Conservation (phyloP, 2,329 filamentous ascomycete species). For the Alternaria arborescens region DNA sequence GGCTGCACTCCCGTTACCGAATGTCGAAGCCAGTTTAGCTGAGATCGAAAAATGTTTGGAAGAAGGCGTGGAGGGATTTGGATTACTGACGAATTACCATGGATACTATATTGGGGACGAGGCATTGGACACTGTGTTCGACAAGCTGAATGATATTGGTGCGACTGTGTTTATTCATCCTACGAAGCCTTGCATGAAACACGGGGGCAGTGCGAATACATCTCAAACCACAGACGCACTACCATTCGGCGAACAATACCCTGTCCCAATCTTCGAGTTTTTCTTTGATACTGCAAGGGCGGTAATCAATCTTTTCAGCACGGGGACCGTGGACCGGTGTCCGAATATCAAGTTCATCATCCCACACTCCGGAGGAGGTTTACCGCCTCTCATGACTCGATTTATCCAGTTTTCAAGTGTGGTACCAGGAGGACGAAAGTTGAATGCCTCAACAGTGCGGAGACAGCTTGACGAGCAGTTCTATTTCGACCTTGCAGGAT, state of each 20-base stretch:
- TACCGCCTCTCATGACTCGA: conserved; percentile 57
- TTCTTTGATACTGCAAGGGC: conserved; percentile 63
- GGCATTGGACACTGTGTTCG: conserved; percentile 58
- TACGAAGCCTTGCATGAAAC: conserved; percentile 57
- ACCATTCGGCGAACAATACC: conserved; percentile 51
- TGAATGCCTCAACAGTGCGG: conserved; percentile 39
- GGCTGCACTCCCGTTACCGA: conserved; percentile 62
- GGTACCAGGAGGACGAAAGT: conserved; percentile 46
- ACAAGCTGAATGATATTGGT: conserved; percentile 57
- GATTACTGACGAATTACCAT: conserved; percentile 62
- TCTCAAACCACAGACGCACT: conserved; percentile 39
- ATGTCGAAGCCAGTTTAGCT: conserved; percentile 56
- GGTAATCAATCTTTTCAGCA: conserved; percentile 59
- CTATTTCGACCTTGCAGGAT: conserved; percentile 63
- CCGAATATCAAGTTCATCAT: conserved; percentile 60
- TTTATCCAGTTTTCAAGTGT: conserved; percentile 53
- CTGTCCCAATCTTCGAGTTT: conserved; percentile 60
- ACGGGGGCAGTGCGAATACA: conserved; percentile 9
- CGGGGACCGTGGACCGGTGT: conserved; percentile 57
- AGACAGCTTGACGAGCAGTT: conserved; percentile 53
- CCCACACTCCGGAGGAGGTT: conserved; percentile 58
- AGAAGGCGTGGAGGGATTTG: conserved; percentile 61
- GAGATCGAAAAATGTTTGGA: conserved; percentile 58
- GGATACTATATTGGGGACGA: conserved; percentile 62
- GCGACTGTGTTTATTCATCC: conserved; percentile 65